phyloP scores from a whole-genome alignment of 805 yeast species.

The Scheffersomyces lignosus region DNA sequence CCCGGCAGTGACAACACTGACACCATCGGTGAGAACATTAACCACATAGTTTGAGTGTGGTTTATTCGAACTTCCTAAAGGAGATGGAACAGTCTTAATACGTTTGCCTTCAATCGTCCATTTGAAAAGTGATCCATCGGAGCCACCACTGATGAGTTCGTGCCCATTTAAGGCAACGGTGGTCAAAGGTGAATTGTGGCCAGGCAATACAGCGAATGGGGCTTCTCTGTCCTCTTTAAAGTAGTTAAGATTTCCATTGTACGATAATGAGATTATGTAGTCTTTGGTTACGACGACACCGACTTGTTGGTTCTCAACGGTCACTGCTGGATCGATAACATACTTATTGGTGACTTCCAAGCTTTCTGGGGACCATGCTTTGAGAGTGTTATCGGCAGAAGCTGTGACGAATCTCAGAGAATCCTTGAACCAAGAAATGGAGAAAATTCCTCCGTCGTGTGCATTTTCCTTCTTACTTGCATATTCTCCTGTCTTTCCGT shows the following conservation, averaged over 20 bases:
- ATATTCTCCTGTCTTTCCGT: conserved; percentile 84
- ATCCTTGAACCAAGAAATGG: conserved; percentile 66
- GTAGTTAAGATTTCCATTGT: conserved; percentile 69
- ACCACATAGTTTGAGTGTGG: conserved; percentile 69
- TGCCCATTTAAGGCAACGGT: conserved; percentile 41
- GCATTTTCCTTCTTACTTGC: conserved; percentile 49
- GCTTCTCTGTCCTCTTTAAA: conserved; percentile 40
- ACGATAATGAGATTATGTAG: conserved; percentile 62
- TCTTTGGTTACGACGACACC: conserved; percentile 72
- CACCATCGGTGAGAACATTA: conserved; percentile 38
- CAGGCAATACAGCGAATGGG: conserved; percentile 50
- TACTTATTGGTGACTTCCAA: conserved; percentile 48
- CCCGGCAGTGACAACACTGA: conserved; percentile 54
- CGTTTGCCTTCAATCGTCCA: conserved; percentile 47
- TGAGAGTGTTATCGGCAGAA: conserved; percentile 78
- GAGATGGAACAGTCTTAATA: conserved; percentile 28
- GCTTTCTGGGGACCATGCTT: conserved; percentile 55
- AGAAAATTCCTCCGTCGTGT: conserved; percentile 82
- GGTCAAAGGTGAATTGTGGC: conserved; percentile 85
- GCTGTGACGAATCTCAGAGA: conserved; percentile 66
- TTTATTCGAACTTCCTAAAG: conserved; percentile 30
- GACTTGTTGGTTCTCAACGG: conserved; percentile 67
- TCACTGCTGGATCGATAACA: conserved; percentile 33
- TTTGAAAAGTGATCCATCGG: conserved; percentile 70
- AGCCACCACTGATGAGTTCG: conserved; percentile 62